Conservation (phyloP, 805 yeast species). For the Zygosaccharomyces gambellarensis region DNA sequence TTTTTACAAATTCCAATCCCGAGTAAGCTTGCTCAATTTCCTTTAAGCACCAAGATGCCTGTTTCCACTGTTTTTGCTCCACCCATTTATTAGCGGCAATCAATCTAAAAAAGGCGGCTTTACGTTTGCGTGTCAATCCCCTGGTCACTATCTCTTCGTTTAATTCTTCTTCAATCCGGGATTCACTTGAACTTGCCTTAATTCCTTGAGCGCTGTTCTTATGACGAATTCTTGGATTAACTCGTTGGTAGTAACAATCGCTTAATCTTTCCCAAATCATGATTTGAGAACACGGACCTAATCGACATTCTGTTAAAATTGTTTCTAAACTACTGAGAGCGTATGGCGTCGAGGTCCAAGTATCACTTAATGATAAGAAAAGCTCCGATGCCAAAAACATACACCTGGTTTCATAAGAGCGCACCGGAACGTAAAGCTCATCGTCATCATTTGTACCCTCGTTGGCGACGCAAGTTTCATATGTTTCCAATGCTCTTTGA, state of each 20-base stretch:
- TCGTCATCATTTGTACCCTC: slow-evolving; percentile 50
- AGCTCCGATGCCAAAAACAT: slow-evolving; percentile 65
- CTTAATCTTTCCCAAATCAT: slow-evolving; percentile 50
- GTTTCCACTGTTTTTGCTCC: slow-evolving; percentile 33
- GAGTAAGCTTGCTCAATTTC: slow-evolving; percentile 33
- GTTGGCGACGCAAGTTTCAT: slow-evolving; percentile 42
- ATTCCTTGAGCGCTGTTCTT: slow-evolving; percentile 13
- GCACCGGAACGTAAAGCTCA: slow-evolving; percentile 34
- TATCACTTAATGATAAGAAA: slow-evolving; percentile 42
- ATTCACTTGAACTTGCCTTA: slow-evolving; percentile 4
- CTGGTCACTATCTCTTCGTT: slow-evolving; percentile 36
- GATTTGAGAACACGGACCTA: slow-evolving; percentile 45
- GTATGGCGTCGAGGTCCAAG: slow-evolving; percentile 41
- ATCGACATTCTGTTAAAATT: slow-evolving; percentile 43
- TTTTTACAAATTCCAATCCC: slow-evolving; percentile 15
- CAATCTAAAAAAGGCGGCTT: slow-evolving; percentile 71
- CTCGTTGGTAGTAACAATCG: slow-evolving; percentile 45
- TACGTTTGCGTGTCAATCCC: slow-evolving; percentile 61
- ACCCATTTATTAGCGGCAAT: slow-evolving; percentile 73
- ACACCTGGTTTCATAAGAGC: slow-evolving; percentile 63
- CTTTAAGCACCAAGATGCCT: slow-evolving; percentile 30
- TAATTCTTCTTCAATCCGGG: slow-evolving; percentile 29
- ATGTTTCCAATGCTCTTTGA: slow-evolving; percentile 24
- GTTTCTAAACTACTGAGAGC: slow-evolving; percentile 43
- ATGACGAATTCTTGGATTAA: slow-evolving; percentile 36